Conservation (phyloP, 2,329 filamentous ascomycete genomes). For the Conoideocrella luteorostrata region DNA sequence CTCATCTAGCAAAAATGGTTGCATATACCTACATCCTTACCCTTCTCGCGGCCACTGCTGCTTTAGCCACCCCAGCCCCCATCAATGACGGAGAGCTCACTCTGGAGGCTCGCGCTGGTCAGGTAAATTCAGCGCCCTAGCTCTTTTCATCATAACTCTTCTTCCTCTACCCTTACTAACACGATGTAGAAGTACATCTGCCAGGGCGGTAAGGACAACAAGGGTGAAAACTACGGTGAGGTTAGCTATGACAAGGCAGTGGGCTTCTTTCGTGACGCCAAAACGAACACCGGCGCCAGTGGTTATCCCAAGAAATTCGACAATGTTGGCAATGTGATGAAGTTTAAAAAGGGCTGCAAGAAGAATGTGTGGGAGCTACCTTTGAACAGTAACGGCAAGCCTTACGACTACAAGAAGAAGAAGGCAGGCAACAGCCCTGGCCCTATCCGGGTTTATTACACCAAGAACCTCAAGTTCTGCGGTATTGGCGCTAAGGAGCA, state of each 20-base stretch:
- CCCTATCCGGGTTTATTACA: background rate
- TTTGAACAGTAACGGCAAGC: background rate
- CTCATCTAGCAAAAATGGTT: too few relatives aligned
- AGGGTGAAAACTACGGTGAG: background rate
- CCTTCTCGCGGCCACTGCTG: too few relatives aligned
- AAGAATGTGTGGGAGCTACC: background rate
- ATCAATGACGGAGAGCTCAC: too few relatives aligned
- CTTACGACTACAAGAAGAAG: background rate
- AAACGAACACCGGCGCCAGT: background rate
- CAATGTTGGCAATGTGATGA: background rate
- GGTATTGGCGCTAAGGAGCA: background rate
- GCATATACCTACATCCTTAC: too few relatives aligned
- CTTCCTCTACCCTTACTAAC: too few relatives aligned
- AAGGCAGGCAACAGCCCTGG: background rate
- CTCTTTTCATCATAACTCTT: too few relatives aligned
- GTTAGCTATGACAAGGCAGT: background rate
- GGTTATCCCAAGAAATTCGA: background rate
- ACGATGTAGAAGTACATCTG: background rate
- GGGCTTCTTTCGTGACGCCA: background rate
- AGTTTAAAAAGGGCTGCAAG: background rate
- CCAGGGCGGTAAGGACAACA: background rate
- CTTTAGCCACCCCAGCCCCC: too few relatives aligned
- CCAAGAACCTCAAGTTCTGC: background rate
- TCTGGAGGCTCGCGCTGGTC: too few relatives aligned
- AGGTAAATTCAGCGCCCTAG: too few relatives aligned